Evolutionary conservation across 2,329 filamentous ascomycete genomes (phyloP).

Genomic region (Plenodomus biglobosus): DNA sequence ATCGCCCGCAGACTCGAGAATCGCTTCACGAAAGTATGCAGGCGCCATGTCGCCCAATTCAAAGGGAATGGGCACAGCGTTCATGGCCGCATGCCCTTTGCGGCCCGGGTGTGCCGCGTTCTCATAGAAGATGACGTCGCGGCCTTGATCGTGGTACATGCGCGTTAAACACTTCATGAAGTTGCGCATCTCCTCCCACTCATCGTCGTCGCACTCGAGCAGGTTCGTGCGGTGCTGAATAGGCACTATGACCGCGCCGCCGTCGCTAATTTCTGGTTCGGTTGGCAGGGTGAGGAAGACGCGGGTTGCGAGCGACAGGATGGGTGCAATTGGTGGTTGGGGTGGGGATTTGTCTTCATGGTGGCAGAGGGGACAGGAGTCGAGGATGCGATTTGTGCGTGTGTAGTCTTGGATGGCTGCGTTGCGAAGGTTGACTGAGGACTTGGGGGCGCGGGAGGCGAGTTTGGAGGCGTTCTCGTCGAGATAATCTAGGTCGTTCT

Average conservation of each 20-base stretch:
- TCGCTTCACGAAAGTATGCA: conserved; percentile 93
- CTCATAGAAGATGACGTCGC: conserved; percentile 95
- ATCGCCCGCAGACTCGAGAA: conserved; percentile 83
- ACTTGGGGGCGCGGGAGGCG: conserved; percentile 83
- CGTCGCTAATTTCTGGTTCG: conserved; percentile 80
- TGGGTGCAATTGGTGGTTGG: conserved; percentile 71
- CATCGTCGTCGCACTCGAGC: conserved; percentile 97
- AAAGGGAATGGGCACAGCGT: conserved; percentile 84
- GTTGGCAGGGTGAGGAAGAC: conserved; percentile 88
- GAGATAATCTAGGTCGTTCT: conserved; percentile 91
- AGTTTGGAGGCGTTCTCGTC: conserved; percentile 94
- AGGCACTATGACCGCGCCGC: conserved; percentile 85
- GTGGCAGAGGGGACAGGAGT: conserved; percentile 86
- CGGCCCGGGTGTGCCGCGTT: conserved; percentile 82
- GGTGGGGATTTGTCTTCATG: conserved; percentile 78
- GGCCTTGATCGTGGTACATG: conserved; percentile 91
- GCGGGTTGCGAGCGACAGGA: conserved; percentile 82
- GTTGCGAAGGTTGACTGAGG: conserved; percentile 83
- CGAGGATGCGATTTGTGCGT: conserved; percentile 82
- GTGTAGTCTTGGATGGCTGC: conserved; percentile 85
- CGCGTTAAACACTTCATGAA: conserved; percentile 97
- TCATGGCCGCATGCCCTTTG: conserved; percentile 80
- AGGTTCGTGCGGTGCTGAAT: conserved; percentile 85
- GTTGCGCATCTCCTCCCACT: conserved; percentile 98
- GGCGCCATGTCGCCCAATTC: conserved; percentile 88